Evolutionary conservation across 352 stramenopile genomes (phyloP).

Genomic region (Phytophthora tubulina): DNA sequence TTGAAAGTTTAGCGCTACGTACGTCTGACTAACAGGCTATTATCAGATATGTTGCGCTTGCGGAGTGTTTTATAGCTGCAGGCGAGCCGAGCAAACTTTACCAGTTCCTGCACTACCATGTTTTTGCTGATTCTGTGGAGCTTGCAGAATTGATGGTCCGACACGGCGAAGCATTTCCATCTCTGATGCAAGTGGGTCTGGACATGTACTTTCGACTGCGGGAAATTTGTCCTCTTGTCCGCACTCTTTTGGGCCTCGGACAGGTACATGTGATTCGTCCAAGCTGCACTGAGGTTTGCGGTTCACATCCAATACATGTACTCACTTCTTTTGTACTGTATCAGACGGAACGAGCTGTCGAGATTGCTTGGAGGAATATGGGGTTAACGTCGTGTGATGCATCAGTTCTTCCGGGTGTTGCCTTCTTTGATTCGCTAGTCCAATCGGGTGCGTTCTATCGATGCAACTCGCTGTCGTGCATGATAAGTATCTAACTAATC

Average conservation of each 20-base stretch:
- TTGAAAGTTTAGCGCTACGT: background rate
- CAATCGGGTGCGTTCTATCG: conserved; percentile 28
- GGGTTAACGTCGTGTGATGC: conserved; percentile 47
- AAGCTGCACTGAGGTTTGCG: too few relatives aligned
- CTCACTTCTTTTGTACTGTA: conserved; percentile 1
- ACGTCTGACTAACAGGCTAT: conserved; percentile 17
- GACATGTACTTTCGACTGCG: conserved; percentile 77
- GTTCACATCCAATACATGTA: background rate
- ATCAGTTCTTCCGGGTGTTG: conserved; percentile 48
- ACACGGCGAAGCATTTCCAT: conserved; percentile 30
- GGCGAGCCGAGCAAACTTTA: conserved; percentile 62
- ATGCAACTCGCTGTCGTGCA: background rate
- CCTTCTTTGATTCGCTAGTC: conserved; percentile 62
- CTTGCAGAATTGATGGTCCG: conserved; percentile 66
- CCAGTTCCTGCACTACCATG: conserved; percentile 72
- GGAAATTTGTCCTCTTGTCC: conserved; percentile 54
- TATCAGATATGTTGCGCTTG: conserved; percentile 63
- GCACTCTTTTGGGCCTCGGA: conserved; percentile 56
- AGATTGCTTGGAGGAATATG: conserved; percentile 63
- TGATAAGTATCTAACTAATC: conserved; percentile 12
- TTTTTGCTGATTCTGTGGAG: conserved; percentile 63
- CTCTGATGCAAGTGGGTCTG: conserved; percentile 64
- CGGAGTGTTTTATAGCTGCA: conserved; percentile 58
- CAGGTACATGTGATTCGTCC: conserved; percentile 40
- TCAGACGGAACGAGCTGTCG: conserved; percentile 54